Evolutionary conservation across 2,329 filamentous ascomycete species (phyloP).

Genomic region (Fusarium pseudograminearum): DNA sequence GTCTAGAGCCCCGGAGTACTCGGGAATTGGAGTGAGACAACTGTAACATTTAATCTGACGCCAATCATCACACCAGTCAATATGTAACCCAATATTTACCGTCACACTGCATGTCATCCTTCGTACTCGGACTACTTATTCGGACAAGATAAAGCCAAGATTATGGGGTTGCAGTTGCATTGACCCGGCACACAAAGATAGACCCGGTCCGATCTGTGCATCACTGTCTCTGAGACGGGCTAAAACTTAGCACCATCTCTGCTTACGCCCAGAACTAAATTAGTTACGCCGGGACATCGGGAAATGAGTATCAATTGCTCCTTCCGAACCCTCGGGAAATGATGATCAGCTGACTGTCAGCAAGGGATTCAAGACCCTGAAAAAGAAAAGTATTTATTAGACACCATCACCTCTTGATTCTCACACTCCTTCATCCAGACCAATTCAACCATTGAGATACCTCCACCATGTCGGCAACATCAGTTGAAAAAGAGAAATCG

Average conservation of each 20-base stretch:
- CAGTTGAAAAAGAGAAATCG: not conserved
- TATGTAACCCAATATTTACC: not conserved
- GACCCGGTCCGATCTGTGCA: not conserved
- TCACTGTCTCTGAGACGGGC: not conserved
- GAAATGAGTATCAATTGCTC: not conserved
- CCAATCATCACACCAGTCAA: not conserved
- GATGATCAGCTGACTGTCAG: not conserved
- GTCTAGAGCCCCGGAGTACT: not conserved
- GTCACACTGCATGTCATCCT: not conserved
- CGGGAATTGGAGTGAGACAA: not conserved
- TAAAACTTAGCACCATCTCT: not conserved
- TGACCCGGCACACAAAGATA: not conserved
- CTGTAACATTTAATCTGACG: not conserved
- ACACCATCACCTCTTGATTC: no score
- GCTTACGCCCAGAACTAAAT: not conserved
- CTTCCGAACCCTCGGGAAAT: not conserved
- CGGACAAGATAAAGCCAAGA: not conserved
- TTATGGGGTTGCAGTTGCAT: not conserved
- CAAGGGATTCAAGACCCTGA: not conserved
- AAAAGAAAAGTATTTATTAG: not conserved
- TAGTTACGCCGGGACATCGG: not conserved
- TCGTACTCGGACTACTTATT: not conserved
- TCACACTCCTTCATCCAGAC: not conserved
- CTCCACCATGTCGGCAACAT: not conserved
- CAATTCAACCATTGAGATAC: not conserved